Base-by-base conservation (phyloP, 1,284 basidiomycete genomes). In the Sporisorium scitamineum region DNA sequence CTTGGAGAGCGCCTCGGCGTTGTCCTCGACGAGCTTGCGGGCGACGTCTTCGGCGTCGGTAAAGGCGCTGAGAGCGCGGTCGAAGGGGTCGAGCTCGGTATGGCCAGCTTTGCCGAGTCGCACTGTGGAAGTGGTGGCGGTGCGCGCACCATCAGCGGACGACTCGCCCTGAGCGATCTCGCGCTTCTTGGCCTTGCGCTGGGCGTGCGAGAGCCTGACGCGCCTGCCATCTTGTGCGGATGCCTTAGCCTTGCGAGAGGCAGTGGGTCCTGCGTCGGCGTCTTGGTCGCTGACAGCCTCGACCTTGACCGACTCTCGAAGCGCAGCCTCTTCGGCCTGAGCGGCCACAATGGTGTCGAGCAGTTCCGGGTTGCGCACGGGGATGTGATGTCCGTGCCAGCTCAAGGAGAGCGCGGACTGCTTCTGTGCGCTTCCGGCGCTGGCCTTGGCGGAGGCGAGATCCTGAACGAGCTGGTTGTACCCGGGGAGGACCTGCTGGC, bases 291-390 rank as follows among this genome's bases (percentile, higher is more conserved):
- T 59, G 34, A 70, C 42, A 8, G 70, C 66, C 41, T 70, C 75
- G 58, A 69, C 63, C 45, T 47, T 55, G 41, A 78, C 89, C 57
- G 86, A 86, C n/a, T 68, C 64, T 32, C 68, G 61, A 1, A 84
- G 70, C 3, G 65, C 63, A n/a, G 74, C 83, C 79, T 95, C 90
- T 3, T 92, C 93, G 14, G 91, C 90, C 81, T 95, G 93, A 4
- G 96, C 92, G 78, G 90, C 92, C 66, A 94, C 86, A 69, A 97
- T 88, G 20, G 93, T 93, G 80, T 93, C 93, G 54, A 97, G 94
- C 54, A 99, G 87, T 87, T 99, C 95, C 0, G 94, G 93, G 79
- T 92, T 94, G 60, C 95, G 90, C 51, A 97, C 89, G 18, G 94
- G 94, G 9, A 98, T 90, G 3, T 90, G 89, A 78, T 92, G 89